Conservation (phyloP, 225 moss, liverwort and hornwort species). For the Anthoceros angustus region DNA sequence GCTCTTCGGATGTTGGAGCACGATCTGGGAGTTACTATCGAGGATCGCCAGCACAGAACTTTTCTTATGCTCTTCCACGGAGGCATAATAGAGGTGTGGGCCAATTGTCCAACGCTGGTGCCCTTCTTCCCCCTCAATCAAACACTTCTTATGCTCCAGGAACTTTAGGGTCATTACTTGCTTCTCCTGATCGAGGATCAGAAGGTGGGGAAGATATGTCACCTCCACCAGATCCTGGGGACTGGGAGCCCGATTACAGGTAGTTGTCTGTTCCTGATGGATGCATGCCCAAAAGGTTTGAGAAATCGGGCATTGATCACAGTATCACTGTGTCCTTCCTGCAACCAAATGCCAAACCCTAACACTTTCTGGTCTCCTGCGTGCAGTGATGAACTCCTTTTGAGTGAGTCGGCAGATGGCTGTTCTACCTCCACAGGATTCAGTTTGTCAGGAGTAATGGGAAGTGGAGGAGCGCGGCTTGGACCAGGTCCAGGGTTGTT, state of each 20-base stretch:
- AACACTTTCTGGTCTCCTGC: background rate
- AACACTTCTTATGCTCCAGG: constrained; percentile 18
- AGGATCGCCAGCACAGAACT: background rate
- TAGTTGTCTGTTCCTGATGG: background rate
- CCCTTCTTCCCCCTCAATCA: constrained; percentile 9
- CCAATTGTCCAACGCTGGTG: background rate
- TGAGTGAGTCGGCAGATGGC: constrained; percentile 18
- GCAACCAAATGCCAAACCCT: background rate
- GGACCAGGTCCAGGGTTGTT: constrained; percentile 13
- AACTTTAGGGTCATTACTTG: constrained; percentile 22
- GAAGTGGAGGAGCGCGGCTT: constrained; percentile 26
- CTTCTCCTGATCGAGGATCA: constrained; percentile 19
- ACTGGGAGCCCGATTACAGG: constrained; percentile 43
- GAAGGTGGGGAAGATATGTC: constrained; percentile 24
- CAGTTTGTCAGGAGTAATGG: constrained; percentile 20
- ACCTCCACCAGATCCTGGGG: constrained; percentile 30
- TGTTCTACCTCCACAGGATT: constrained; percentile 12
- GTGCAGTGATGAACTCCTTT: constrained; percentile 30
- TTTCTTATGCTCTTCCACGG: background rate
- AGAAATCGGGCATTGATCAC: background rate
- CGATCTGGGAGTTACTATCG: background rate
- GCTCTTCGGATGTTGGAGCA: background rate
- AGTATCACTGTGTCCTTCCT: background rate
- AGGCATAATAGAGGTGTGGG: constrained; percentile 15
- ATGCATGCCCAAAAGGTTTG: background rate